Conservation (phyloP, 106 monocot species). For the Gastrodia elata region DNA sequence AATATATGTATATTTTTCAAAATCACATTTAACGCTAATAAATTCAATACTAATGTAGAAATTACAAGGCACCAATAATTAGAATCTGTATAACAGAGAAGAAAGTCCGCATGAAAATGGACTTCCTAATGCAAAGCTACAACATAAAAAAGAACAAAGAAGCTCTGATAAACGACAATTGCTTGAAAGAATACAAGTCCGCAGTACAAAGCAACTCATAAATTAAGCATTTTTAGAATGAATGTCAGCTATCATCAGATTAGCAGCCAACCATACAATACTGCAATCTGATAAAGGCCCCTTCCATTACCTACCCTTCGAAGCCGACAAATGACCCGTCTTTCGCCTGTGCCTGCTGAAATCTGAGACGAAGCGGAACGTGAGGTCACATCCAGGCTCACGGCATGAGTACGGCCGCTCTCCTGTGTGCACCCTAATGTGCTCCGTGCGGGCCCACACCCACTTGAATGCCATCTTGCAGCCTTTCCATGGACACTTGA, state of each 20-base stretch:
- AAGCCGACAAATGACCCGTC: constrained; percentile 44
- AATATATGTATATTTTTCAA: too few relatives aligned
- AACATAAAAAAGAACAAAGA: neutral
- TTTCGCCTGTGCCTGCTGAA: constrained; percentile 95
- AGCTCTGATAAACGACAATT: neutral
- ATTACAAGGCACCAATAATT: too few relatives aligned
- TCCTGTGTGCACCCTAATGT: constrained; percentile 88
- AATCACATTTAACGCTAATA: too few relatives aligned
- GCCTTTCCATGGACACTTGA: constrained; percentile 86
- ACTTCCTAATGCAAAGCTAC: neutral
- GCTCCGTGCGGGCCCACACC: constrained; percentile 96
- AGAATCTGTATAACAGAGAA: too few relatives aligned
- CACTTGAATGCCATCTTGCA: constrained; percentile 94
- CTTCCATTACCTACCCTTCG: neutral
- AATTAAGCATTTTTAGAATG: constrained; percentile 11
- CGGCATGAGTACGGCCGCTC: constrained; percentile 75
- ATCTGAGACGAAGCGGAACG: constrained; percentile 91
- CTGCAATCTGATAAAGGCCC: neutral
- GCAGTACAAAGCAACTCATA: neutral
- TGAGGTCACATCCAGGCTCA: constrained; percentile 69
- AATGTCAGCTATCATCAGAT: neutral
- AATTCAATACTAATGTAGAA: too few relatives aligned
- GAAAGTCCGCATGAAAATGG: too few relatives aligned
- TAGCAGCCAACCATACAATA: constrained; percentile 2
- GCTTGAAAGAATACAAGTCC: neutral